These are phyloP conservation scores for Cinnamomum micranthum DNA, from an alignment of 164 flowering plant species.

Conservation along the genomic window DNA sequence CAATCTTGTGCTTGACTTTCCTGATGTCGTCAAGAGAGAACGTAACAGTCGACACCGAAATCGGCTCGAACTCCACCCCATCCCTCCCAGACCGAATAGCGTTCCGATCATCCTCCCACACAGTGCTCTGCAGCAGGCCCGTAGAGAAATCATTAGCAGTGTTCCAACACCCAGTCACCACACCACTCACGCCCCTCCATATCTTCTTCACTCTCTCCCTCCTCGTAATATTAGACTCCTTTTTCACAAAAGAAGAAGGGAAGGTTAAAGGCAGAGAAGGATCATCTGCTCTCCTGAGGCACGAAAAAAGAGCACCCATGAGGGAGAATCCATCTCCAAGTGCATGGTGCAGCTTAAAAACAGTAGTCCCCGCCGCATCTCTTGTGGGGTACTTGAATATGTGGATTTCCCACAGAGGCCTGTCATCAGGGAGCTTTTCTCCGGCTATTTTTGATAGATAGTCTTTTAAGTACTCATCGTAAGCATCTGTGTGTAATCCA, in stretches of 20 bases:
- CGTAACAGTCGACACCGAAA: slow-evolving; percentile 26
- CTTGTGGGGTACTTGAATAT: slow-evolving; percentile 52
- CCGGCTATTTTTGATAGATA: slow-evolving; percentile 37
- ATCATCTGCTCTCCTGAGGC: slow-evolving; percentile 46
- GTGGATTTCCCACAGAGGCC: slow-evolving; percentile 65
- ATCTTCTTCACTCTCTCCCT: background rate
- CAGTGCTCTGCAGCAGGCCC: slow-evolving; percentile 34
- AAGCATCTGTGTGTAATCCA: slow-evolving; percentile 26
- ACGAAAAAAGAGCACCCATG: slow-evolving; percentile 58
- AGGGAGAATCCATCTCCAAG: slow-evolving; percentile 70
- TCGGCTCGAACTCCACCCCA: slow-evolving; percentile 33
- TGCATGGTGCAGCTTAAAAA: slow-evolving; percentile 65
- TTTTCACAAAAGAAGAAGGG: slow-evolving; percentile 18
- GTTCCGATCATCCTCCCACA: slow-evolving; percentile 35
- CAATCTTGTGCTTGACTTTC: slow-evolving; percentile 40
- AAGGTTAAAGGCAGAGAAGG: slow-evolving; percentile 51
- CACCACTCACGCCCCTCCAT: background rate
- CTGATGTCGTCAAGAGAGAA: slow-evolving; percentile 45
- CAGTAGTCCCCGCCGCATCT: slow-evolving; percentile 35
- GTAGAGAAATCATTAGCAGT: slow-evolving; percentile 33
- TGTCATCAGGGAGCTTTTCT: slow-evolving; percentile 28
- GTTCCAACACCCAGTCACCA: slow-evolving; percentile 8
- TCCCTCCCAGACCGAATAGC: slow-evolving; percentile 38
- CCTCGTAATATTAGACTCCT: background rate
- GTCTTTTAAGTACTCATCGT: slow-evolving; percentile 31